Conservation (phyloP, 2,329 filamentous ascomycete genomes). For the Alternaria brassicicola region DNA sequence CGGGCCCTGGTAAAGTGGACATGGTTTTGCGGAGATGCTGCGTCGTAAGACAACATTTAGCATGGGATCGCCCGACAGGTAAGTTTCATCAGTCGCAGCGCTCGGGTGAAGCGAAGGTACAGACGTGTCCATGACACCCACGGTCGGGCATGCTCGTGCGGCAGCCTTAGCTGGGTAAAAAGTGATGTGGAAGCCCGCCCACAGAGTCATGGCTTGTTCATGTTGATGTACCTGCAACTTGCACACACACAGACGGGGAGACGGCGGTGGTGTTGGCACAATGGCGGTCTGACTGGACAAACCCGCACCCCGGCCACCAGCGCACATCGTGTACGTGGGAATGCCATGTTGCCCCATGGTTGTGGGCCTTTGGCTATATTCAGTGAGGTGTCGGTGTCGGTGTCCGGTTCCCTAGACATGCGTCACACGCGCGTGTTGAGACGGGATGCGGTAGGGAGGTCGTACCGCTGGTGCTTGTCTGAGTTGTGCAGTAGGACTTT, state of each 20-base stretch:
- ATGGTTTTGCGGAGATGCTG: slow-evolving; percentile 15
- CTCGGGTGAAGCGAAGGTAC: slow-evolving; percentile 16
- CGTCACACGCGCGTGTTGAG: slow-evolving; percentile 6
- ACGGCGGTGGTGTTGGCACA: slow-evolving; percentile 6
- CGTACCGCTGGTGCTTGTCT: slow-evolving; percentile 4
- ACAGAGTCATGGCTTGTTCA: neutral
- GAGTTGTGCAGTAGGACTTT: slow-evolving; percentile 11
- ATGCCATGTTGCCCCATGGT: slow-evolving; percentile 8
- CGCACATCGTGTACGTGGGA: slow-evolving; percentile 7
- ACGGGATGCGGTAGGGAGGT: slow-evolving; percentile 6
- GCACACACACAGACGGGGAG: slow-evolving; percentile 18
- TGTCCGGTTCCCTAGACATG: neutral
- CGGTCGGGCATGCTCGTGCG: slow-evolving; percentile 5
- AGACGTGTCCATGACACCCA: slow-evolving; percentile 17
- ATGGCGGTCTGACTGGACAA: slow-evolving; percentile 13
- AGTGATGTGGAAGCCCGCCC: neutral
- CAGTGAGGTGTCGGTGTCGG: neutral
- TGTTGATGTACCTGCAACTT: slow-evolving; percentile 14
- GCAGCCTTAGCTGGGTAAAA: slow-evolving; percentile 2
- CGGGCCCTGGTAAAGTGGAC: slow-evolving; percentile 11
- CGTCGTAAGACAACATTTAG: slow-evolving; percentile 20
- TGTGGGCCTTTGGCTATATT: neutral
- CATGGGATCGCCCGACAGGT: slow-evolving; percentile 15
- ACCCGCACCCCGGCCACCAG: slow-evolving; percentile 9
- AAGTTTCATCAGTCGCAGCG: slow-evolving; percentile 22